These are phyloP conservation scores for Hyaloperonospora brassicae DNA, from an alignment of 352 stramenopile species.

Conservation along the genomic window DNA sequence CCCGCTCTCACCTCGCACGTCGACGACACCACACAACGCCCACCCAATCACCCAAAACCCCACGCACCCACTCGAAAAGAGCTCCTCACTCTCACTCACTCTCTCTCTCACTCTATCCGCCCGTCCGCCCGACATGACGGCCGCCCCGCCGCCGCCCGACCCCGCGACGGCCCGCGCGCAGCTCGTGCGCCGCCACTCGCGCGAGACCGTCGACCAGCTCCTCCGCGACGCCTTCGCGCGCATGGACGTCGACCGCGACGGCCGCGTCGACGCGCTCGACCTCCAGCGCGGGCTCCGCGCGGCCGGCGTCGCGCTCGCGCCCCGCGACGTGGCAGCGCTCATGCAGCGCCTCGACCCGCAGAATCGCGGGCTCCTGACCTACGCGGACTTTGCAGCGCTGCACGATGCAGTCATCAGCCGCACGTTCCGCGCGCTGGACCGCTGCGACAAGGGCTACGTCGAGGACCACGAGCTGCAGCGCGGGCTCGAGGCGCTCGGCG, in stretches of 20 bases:
- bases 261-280: constrained; percentile 60
- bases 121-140: neutral
- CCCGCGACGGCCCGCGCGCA: constrained; percentile 21
- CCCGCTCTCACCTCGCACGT: no score
- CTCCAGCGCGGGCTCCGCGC: constrained; percentile 62
- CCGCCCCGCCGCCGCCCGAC: neutral
- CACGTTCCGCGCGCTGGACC: constrained; percentile 69
- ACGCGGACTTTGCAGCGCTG: constrained; percentile 65
- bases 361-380: constrained; percentile 63
- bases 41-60: no score
- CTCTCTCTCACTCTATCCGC: no score
- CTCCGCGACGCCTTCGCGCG: constrained; percentile 67
- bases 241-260: constrained; percentile 61
- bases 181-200: constrained; percentile 71
- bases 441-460: constrained; percentile 56
- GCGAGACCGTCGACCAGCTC: constrained; percentile 66
- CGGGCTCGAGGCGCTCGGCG: constrained; percentile 52
- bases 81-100: no score
- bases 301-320: constrained; percentile 52
- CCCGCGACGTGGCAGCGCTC: constrained; percentile 46
- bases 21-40: no score
- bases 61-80: no score
- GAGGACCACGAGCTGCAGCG: constrained; percentile 59
- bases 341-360: constrained; percentile 63
- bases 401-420: constrained; percentile 70